Evolutionary conservation across 306 rosid genomes (phyloP), one percentile per base, ranked within the genome.

Genomic region (Prunus padus): DNA sequence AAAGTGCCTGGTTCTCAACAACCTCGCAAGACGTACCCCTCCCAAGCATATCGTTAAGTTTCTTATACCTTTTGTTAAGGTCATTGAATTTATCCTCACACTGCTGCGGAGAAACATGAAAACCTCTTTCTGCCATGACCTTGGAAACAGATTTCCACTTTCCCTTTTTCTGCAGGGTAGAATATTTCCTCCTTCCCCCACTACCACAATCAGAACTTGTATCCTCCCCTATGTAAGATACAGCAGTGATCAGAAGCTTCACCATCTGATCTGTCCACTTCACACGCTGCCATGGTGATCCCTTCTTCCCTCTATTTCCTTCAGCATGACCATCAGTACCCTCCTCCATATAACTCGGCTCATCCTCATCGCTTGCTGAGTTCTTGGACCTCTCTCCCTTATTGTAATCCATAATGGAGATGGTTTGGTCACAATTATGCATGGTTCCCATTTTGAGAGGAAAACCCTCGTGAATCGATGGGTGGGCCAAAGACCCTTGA

Each of bases 11-110:
- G 71, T 88, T 88, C 82, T 93, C 98, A 52, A 93, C 98, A 82
- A 93, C 96, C 66, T 85, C 87, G 81, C 98, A 93, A 71, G 94
- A 88, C 64, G 94, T 93, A 67, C 98, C 98, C 73, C 96, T 86
- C 72, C 98, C 98, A 59, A 93, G 87, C 89, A 93, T 86, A 62
- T 91, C 98, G 49, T 89, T 91, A 74, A 93, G 97, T 70, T 84
- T 86, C 84, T 93, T 91, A 69, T 93, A 93, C 81, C 98, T 84
- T 79, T 93, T 93, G 77, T 89, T 93, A 55, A 93, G 97, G 80
- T 93, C 98, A 68, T 93, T 93, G 77, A 93, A 91, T 60, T 93
- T 93, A 85, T 91, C 98, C 90, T 93, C 98, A 70, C 98, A 93
- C 70, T 93, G 97, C 86, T 91, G 98, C 11, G 98, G 98, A 5